Evolutionary conservation across 345 rosid genomes (phyloP).

Genomic region (Crucihimalaya himalaica): DNA sequence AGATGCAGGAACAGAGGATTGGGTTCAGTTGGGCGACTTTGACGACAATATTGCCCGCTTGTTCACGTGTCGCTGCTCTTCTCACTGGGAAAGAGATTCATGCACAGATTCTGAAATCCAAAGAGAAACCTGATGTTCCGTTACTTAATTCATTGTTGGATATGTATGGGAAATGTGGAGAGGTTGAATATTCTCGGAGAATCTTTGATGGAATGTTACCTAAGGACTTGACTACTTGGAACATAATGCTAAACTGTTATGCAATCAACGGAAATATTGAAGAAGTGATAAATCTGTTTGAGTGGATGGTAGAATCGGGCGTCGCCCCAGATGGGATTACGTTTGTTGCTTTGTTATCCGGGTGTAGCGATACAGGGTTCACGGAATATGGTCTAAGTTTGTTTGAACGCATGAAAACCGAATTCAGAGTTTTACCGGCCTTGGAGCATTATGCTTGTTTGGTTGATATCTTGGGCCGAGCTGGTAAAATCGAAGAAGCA

Average conservation of each 20-base stretch:
- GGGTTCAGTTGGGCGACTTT: constrained; percentile 54
- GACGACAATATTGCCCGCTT: constrained; percentile 44
- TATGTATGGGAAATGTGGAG: constrained; percentile 55
- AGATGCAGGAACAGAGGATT: constrained; percentile 45
- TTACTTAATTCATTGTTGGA: constrained; percentile 54
- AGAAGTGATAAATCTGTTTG: constrained; percentile 43
- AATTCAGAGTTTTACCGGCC: constrained; percentile 44
- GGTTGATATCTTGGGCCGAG: constrained; percentile 62
- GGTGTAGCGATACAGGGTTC: constrained; percentile 60
- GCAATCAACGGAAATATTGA: constrained; percentile 49
- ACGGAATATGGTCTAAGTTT: constrained; percentile 47
- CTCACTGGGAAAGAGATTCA: constrained; percentile 48
- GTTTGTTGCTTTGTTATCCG: constrained; percentile 56
- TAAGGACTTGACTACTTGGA: constrained; percentile 59
- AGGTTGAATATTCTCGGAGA: constrained; percentile 42
- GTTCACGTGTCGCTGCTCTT: constrained; percentile 43
- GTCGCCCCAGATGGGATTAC: constrained; percentile 51
- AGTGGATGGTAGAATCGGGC: constrained; percentile 45
- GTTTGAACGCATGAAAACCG: constrained; percentile 46
- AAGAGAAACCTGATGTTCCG: constrained; percentile 40
- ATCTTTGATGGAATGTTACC: constrained; percentile 53
- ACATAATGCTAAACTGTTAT: constrained; percentile 54
- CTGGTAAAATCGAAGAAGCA: constrained; percentile 54
- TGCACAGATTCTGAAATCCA: constrained; percentile 43
- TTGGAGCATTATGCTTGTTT: constrained; percentile 64